Evolutionary conservation across 495 filamentous ascomycete genomes (phyloP), one percentile per base, ranked within the genome.

Genomic region (Penicillium malachiteum): DNA sequence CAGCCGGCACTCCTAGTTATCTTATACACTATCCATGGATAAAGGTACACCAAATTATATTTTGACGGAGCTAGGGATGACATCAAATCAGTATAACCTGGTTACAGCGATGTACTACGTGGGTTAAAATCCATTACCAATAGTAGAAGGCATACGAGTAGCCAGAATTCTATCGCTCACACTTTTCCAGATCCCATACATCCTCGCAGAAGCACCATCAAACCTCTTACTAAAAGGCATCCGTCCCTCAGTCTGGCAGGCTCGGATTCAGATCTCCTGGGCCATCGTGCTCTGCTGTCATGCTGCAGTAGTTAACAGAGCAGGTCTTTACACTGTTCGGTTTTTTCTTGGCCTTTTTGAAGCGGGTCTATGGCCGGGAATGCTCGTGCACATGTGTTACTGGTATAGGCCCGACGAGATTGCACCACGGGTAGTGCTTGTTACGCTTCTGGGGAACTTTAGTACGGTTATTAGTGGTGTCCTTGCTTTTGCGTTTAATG

Each of bases 401-500:
- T 78, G 74, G 74, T 78, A 78, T 50, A 62, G 73, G 32, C 74
- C 71, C 1, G 73, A 78, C 39, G 72, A 76, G 34, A 70, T 76
- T 55, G 66, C 71, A n/a, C 60, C 66, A 3, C 64, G 74, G 3
- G 31, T 47, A 31, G 44, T 47, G 14, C 26, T 33, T 16, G 16
- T 59, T 63, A 30, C 63, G 59, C 34, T 74, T 17, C 50, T 62
- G 7, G 59, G 59, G 1, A 57, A 72, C 41, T 72, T 74, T 52
- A 71, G 42, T 26, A 51, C 52, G 40, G 64, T 76, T 5, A 64
- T 77, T 40, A 65, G 73, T 33, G 74, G 73, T 6, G 47, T 77
- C 12, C 67, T 77, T n/a, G 73, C 74, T 1, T 76, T 69, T 53
- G 71, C 64, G 1, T 76, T 75, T 54, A 66, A 75, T 47, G 60